These are phyloP conservation scores for Lactifluus piperatus DNA, from an alignment of 768 basidiomycete species.

Conservation along the genomic window DNA sequence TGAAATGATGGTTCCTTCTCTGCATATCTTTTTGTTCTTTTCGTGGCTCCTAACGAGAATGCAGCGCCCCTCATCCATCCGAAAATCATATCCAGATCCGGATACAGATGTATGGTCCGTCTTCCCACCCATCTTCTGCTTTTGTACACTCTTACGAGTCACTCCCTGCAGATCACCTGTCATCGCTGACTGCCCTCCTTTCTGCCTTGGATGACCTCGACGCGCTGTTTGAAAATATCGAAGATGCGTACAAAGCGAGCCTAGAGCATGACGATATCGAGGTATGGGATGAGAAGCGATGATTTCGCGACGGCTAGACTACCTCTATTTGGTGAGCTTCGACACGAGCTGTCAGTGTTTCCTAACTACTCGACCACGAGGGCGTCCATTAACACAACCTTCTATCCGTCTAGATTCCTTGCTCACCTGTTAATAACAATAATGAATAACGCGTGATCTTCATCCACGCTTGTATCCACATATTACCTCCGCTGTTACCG, in stretches of 20 bases:
- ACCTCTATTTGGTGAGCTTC: not conserved
- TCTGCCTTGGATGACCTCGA: conserved; percentile 73
- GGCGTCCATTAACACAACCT: not conserved
- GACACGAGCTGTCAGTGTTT: not conserved
- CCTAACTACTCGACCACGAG: not conserved
- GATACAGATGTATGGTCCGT: conserved; percentile 99
- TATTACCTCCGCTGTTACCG: too few species aligned
- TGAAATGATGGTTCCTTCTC: not conserved
- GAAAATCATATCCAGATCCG: conserved; percentile 94
- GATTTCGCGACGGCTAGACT: not conserved
- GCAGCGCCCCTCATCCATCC: conserved; percentile 88
- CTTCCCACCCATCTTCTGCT: not conserved
- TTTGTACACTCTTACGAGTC: not conserved
- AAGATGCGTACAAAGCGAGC: conserved; percentile 57
- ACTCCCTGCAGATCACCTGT: conserved; percentile 67
- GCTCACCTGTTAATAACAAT: not conserved
- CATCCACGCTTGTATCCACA: not conserved
- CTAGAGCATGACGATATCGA: conserved; percentile 47
- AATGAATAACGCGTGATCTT: not conserved
- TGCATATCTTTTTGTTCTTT: conserved; percentile 2
- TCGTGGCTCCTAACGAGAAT: not conserved
- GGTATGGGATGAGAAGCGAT: conserved; percentile 64
- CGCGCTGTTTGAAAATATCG: conserved; percentile 60
- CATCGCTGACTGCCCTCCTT: conserved; percentile 73
- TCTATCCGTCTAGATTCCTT: not conserved